Conservation (phyloP, 2,329 filamentous ascomycete species). For the Fusarium multiceps region DNA sequence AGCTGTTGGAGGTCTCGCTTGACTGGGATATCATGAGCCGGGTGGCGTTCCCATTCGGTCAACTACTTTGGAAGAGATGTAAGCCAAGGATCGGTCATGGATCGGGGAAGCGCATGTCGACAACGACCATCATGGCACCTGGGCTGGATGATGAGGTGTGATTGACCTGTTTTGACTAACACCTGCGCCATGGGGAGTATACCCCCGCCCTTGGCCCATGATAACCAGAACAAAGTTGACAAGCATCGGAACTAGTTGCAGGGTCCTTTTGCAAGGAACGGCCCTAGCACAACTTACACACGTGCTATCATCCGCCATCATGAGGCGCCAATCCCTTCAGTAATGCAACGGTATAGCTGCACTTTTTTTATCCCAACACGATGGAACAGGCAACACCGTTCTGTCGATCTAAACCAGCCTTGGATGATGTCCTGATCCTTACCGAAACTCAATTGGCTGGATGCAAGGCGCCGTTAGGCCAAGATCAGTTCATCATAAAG, state of each 20-base stretch:
- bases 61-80: slow-evolving; percentile 37
- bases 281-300: slow-evolving; percentile 31
- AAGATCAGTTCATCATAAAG: slow-evolving; percentile 33
- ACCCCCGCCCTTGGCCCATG: slow-evolving; percentile 3
- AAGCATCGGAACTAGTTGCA: slow-evolving; percentile 24
- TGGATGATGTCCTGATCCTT: slow-evolving; percentile 22
- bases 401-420: slow-evolving; percentile 37
- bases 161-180: slow-evolving; percentile 31
- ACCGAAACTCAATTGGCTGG: slow-evolving; percentile 32
- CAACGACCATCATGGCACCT: slow-evolving; percentile 31
- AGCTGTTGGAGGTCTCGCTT: not conserved
- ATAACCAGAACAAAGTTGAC: slow-evolving; percentile 14
- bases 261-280: slow-evolving; percentile 27
- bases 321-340: slow-evolving; percentile 36
- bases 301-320: slow-evolving; percentile 39
- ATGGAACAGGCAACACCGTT: slow-evolving; percentile 34
- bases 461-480: slow-evolving; percentile 22
- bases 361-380: slow-evolving; percentile 35
- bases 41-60: slow-evolving; percentile 35
- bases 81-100: slow-evolving; percentile 39
- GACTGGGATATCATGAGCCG: slow-evolving; percentile 29
- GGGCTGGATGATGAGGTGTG: slow-evolving; percentile 25
- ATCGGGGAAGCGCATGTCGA: slow-evolving; percentile 17
- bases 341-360: slow-evolving; percentile 18
- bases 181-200: slow-evolving; percentile 19